Conservation (phyloP, 1,139 yeast species). For the Sugiyamaella paludigena region DNA sequence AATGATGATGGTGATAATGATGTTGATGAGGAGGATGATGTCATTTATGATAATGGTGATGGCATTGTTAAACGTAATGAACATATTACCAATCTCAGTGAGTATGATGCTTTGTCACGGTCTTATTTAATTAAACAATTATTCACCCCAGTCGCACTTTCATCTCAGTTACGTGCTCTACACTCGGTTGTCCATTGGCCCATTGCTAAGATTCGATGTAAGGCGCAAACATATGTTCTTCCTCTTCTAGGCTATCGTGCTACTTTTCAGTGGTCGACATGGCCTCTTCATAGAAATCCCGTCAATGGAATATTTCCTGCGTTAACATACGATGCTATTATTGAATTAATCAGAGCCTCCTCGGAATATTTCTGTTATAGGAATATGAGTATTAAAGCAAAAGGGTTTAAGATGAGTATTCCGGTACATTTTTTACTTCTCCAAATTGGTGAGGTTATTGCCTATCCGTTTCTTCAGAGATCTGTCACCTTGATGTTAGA, state of each 20-base stretch:
- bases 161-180: background rate
- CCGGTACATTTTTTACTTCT: background rate
- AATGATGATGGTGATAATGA: no score
- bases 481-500: background rate
- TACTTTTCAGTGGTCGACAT: no score
- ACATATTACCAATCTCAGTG: background rate
- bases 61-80: background rate
- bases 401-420: no score
- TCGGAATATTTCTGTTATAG: background rate
- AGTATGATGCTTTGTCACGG: no score
- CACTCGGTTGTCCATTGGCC: conserved; percentile 13
- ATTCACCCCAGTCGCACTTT: background rate
- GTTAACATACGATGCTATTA: background rate
- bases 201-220: conserved; percentile 5
- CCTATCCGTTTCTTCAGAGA: conserved; percentile 6
- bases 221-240: conserved; percentile 6
- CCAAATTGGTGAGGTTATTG: background rate
- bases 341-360: background rate
- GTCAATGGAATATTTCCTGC: conserved; percentile 3
- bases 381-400: no score
- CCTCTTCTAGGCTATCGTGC: background rate
- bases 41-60: background rate
- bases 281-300: no score
- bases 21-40: no score
- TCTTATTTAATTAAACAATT: background rate